These are phyloP conservation scores for Cordyceps cateniannulata DNA, from an alignment of 2,329 filamentous ascomycete genomes.

Conservation along the genomic window DNA sequence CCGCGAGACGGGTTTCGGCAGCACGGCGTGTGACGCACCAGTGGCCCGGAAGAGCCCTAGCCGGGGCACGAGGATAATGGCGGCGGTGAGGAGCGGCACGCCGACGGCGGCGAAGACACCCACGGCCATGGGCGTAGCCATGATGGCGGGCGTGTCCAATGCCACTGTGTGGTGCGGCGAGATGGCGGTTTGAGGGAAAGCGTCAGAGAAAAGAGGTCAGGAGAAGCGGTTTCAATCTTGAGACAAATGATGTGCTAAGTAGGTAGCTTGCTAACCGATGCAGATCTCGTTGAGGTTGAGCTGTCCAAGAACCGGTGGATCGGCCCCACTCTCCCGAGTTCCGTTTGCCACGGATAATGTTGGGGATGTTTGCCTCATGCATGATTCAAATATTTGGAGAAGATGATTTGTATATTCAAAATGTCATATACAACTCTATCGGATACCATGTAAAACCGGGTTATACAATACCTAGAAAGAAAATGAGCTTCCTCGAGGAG, in stretches of 20 bases:
- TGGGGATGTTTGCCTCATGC: not conserved
- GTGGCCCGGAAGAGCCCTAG: slow-evolving; percentile 3
- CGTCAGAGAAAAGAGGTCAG: not conserved
- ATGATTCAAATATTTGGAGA: not conserved
- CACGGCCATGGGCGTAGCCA: slow-evolving; percentile 8
- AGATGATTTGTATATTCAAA: not conserved
- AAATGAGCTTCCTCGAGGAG: not conserved
- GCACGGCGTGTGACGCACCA: slow-evolving; percentile 3
- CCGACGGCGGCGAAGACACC: not conserved
- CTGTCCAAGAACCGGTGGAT: slow-evolving; percentile 4
- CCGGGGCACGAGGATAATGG: slow-evolving; percentile 7
- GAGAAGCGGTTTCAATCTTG: not conserved
- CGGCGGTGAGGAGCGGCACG: slow-evolving; percentile 6
- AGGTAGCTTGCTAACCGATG: not conserved
- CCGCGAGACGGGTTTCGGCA: slow-evolving; percentile 11
- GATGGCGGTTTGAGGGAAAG: not conserved
- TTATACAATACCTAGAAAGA: not conserved
- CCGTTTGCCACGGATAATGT: not conserved
- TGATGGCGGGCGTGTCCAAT: not conserved
- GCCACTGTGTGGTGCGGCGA: not conserved
- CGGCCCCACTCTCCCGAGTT: slow-evolving; percentile 5
- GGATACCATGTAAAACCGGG: not conserved
- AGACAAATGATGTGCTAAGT: too few relatives aligned
- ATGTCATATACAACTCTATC: not conserved
- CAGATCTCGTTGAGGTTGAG: slow-evolving; percentile 5